Evolutionary conservation across 768 basidiomycete genomes (phyloP), one percentile per base, ranked within the genome.

Genomic region (Boletus vermiculosoides): DNA sequence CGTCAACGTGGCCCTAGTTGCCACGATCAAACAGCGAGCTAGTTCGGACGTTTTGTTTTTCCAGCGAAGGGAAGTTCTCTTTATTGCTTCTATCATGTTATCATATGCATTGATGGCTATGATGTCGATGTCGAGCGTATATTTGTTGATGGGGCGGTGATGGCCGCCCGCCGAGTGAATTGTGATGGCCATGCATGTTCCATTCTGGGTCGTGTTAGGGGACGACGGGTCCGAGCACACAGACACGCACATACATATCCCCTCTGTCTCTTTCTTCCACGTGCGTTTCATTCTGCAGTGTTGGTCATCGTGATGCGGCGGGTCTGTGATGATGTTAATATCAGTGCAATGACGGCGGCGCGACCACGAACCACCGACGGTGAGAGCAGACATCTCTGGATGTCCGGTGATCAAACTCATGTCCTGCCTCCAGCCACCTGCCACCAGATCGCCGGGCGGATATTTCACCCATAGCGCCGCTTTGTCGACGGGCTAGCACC

Each of bases 181-280:
- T 8, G 46, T 52, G 54, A 55, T 52, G 45, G 30, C 34, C 33
- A n/a, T 44, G 39, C 33, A n/a, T 44, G 39, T 15, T 33, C 45
- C 49, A 40, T 52, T 62, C 39, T 42, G 30, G 48, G 37, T 23
- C 20, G 5, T 20, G 41, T 42, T 22, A 4, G 9, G 50, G 36
- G 47, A 37, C 33, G 41, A 25, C 61, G 64, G 64, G 31, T n/a
- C 64, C 55, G 64, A 62, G 18, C 8, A n/a, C n/a, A 16, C 28
- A 48, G 39, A 39, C 40, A 31, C 34, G 25, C 23, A 13, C 13
- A 22, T 9, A 42, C 57, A 23, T 22, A 11, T 10, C 20, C 16
- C 1, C 22, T 22, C 34, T 50, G 16, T 3, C 30, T 40, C 20
- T 33, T n/a, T 28, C 6, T 33, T 40, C 50, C 53, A 61, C 53